Evolutionary conservation across 805 yeast genomes (phyloP), one percentile per base, ranked within the genome.

Genomic region (Ogataea nakhonphanomensis): DNA sequence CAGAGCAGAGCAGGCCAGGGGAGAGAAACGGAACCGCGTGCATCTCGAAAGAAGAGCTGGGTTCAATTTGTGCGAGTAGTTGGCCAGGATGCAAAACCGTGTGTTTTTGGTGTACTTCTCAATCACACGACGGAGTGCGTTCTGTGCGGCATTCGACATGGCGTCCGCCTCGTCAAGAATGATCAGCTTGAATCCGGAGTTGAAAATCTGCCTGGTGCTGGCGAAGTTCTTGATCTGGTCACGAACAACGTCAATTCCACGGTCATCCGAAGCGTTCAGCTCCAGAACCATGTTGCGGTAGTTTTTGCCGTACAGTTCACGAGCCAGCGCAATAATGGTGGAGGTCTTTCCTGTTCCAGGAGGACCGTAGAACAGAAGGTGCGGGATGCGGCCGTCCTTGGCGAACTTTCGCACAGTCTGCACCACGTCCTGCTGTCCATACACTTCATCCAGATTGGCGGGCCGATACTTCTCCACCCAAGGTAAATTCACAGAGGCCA

Each of bases 381-480:
- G 99, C 2, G 99, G 99, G 26, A 91, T 69, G 51, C 79, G 78
- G 8, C 93, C 90, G 45, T 83, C 86, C 45, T 78, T 74, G 12
- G 90, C 89, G 61, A 91, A 93, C 57, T 79, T 82, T 30, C 89
- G 76, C 12, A 93, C 86, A 7, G 97, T 91, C 25, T 76, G 74
- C 6, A 93, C 87, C 23, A 89, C 87, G 35, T 84, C 93, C 35
- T 77, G 78, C 58, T 93, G 98, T 5, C 99, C 99, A 54, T 87
- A 80, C 8, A 93, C 91, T 33, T 93, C 96, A 46, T 85, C 88
- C 37, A 93, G 67, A 1, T 81, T 71, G 25, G 70, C 67, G 0
- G 99, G 99, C 48, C 99, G 80, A 62, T 91, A 93, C 61, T 93
- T 93, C 61, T 93, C 99, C 33, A 93, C 95, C 99, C 90, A 80